phyloP scores from a whole-genome alignment of 1,284 basidiomycete species.

The Cryptococcus depauperatus region DNA sequence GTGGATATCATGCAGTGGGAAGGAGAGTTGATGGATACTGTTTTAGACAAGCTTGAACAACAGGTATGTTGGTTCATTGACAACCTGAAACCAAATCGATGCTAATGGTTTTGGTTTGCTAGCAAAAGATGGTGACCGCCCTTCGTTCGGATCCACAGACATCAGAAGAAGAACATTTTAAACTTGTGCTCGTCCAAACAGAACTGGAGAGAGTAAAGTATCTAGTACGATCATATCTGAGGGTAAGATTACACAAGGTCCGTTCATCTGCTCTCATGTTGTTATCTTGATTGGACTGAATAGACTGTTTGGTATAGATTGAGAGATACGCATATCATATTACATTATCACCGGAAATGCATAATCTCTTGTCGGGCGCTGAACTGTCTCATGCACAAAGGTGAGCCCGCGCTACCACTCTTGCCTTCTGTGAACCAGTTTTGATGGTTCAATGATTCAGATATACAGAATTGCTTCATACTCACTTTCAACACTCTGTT shows the following conservation, averaged over 20 bases:
- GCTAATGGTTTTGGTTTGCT: background rate
- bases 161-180: conserved; percentile 81
- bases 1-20: conserved; percentile 70
- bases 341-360: conserved; percentile 57
- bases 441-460: conserved; percentile 42
- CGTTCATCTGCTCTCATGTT: conserved; percentile 14
- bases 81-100: background rate
- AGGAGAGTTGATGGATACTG: conserved; percentile 59
- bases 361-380: conserved; percentile 63
- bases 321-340: conserved; percentile 77
- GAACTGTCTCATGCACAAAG: conserved; percentile 70
- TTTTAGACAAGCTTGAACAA: conserved; percentile 74
- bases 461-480: conserved; percentile 62
- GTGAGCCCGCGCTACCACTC: conserved; percentile 43
- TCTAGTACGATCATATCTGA: conserved; percentile 73
- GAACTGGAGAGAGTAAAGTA: conserved; percentile 89
- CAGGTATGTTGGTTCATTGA: too few relatives aligned
- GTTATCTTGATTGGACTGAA: background rate
- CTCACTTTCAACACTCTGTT: conserved; percentile 64
- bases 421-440: background rate
- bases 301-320: conserved; percentile 61
- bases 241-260: conserved; percentile 79
- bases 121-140: conserved; percentile 43
- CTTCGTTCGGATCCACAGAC: conserved; percentile 68
- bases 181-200: conserved; percentile 81